phyloP scores from a whole-genome alignment of 2,329 filamentous ascomycete species.

The Epichloe glyceriae region DNA sequence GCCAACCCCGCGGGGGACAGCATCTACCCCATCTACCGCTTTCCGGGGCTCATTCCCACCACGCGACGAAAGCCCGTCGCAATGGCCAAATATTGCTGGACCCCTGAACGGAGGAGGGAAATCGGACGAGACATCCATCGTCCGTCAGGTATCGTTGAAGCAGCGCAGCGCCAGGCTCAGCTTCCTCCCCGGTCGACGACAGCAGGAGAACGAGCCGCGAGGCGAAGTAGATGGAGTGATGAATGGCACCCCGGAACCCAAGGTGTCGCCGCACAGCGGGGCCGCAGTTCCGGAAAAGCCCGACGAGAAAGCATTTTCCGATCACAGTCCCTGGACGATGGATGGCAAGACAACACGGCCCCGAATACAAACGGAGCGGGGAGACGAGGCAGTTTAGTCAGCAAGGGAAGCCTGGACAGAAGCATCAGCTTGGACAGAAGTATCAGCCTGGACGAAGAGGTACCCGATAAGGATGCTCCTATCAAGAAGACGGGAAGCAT shows the following conservation, averaged over 20 bases:
- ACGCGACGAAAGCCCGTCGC: constrained; percentile 22
- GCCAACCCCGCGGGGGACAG: constrained; percentile 23
- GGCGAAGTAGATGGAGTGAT: constrained; percentile 15
- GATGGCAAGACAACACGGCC: constrained; percentile 8
- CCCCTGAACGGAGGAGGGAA: constrained; percentile 22
- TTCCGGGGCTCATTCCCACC: constrained; percentile 33
- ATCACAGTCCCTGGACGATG: constrained; percentile 20
- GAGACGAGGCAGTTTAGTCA: constrained; percentile 12
- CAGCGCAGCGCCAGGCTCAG: constrained; percentile 42
- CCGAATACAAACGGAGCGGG: constrained; percentile 4
- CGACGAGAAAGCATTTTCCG: constrained; percentile 33
- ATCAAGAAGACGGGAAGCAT: constrained; percentile 47
- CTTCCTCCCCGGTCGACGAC: constrained; percentile 39
- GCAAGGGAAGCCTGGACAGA: constrained; percentile 18
- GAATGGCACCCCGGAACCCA: constrained; percentile 19
- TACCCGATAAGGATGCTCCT: constrained; percentile 19
- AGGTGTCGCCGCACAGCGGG: constrained; percentile 16
- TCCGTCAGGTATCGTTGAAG: constrained; percentile 37
- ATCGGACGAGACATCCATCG: constrained; percentile 36
- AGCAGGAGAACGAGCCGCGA: constrained; percentile 26
- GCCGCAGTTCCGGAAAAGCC: constrained; percentile 19
- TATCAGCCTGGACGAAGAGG: constrained; percentile 12
- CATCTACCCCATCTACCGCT: constrained; percentile 30
- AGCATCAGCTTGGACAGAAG: constrained; percentile 17
- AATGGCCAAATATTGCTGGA: constrained; percentile 20